Base-by-base conservation (phyloP, 2,329 filamentous ascomycete genomes). In the Calonectria montana region DNA sequence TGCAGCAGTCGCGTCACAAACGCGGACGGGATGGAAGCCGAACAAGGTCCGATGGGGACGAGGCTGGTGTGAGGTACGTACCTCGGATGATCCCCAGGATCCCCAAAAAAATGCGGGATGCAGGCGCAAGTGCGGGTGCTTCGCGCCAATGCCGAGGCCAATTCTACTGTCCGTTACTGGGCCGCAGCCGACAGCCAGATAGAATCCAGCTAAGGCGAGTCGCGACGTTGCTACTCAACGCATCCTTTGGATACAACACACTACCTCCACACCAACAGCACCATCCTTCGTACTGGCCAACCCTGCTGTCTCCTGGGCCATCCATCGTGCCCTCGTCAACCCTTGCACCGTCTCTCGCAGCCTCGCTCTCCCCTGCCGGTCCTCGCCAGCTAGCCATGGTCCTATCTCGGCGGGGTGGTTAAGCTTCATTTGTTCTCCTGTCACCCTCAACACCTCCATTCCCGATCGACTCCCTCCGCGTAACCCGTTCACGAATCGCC, bases 71-170 rank as follows among this genome's bases (percentile, higher is more conserved):
- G 29, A 35, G 53, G 63, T 66, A 70, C 48, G 62, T 66, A 70
- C 45, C 29, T 63, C 21, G 23, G 25, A 27, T 43, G n/a, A 59
- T 53, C 64, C 64, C 64, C 57, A 31, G 64, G 67, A 61, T 64
- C 57, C 6, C 27, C 23, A 29, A 27, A 67, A 39, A 63, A 57
- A 59, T 64, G 69, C 55, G 69, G 64, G 69, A 67, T 64, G 63
- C 43, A 67, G 47, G 66, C 43, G 65, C 48, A 57, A 68, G 57
- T 43, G 67, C 55, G 48, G 48, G 53, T 65, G 63, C 53, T 35
- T 61, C 50, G 55, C 53, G 41, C 66, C 71, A 63, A 68, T 73
- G 71, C 71, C 71, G 71, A 73, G 71, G 71, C 71, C 71, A 73
- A 71, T 71, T 68, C 65, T 65, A 39, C 53, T 23, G 21, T 55